Conservation (phyloP, 2,329 filamentous ascomycete genomes). For the Penicillium sclerotiorum region DNA sequence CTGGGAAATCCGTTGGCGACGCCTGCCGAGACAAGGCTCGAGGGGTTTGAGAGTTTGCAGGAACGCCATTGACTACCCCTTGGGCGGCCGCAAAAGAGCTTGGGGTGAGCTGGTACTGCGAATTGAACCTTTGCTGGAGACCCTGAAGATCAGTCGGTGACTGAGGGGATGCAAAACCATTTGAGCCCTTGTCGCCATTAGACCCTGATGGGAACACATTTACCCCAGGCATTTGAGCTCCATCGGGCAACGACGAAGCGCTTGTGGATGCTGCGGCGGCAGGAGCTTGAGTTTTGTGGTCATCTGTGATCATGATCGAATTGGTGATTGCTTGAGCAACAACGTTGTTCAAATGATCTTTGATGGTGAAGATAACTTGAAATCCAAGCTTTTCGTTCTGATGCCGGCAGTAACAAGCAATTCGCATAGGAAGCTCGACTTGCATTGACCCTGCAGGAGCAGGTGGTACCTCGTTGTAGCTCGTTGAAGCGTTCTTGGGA, state of each 20-base stretch:
- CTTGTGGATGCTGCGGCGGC: constrained; percentile 38
- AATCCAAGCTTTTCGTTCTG: constrained; percentile 93
- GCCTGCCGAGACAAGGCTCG: constrained; percentile 71
- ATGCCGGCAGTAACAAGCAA: constrained; percentile 95
- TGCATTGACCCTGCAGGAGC: constrained; percentile 66
- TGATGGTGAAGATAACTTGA: constrained; percentile 90
- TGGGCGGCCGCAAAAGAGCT: constrained; percentile 44
- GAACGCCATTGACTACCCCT: constrained; percentile 38
- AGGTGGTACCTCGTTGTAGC: constrained; percentile 39
- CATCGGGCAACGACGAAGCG: constrained; percentile 39
- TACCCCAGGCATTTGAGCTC: constrained; percentile 45
- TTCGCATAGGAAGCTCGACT: constrained; percentile 88
- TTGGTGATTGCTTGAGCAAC: constrained; percentile 83
- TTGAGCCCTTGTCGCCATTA: constrained; percentile 31
- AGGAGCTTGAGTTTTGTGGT: constrained; percentile 82
- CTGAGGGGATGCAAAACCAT: constrained; percentile 32
- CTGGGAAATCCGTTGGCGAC: constrained; percentile 67
- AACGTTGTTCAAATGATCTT: constrained; percentile 73
- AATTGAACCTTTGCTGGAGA: constrained; percentile 56
- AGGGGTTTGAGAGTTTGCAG: constrained; percentile 56
- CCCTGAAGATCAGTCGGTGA: constrained; percentile 62
- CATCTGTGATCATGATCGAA: constrained; percentile 95
- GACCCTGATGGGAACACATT: constrained; percentile 46
- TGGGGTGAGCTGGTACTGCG: constrained; percentile 43
- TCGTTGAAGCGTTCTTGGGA: constrained; percentile 56